These are phyloP conservation scores for Raddia distichophylla DNA, from an alignment of 176 grass and related monocot species.

Conservation along the genomic window DNA sequence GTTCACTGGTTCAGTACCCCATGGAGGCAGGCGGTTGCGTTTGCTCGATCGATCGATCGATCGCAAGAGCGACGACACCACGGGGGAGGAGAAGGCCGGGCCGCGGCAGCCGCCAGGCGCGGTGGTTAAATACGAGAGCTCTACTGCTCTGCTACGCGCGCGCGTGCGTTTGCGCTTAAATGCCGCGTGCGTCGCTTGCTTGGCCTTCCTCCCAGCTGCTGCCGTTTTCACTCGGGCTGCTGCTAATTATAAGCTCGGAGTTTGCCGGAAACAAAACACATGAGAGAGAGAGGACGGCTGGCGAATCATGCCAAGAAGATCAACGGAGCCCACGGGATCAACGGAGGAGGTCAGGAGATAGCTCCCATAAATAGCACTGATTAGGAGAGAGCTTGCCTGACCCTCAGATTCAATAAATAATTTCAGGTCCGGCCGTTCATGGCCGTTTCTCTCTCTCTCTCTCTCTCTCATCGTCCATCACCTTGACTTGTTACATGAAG, in stretches of 20 bases:
- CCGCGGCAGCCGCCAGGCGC: neutral
- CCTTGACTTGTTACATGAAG: slow-evolving; percentile 40
- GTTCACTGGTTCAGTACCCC: neutral
- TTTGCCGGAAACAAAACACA: slow-evolving; percentile 8
- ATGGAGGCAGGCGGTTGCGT: neutral
- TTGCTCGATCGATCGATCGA: neutral
- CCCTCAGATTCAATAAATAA: neutral
- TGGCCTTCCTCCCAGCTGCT: slow-evolving; percentile 23
- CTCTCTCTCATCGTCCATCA: neutral
- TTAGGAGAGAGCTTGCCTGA: neutral
- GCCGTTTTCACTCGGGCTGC: slow-evolving; percentile 39
- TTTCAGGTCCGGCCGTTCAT: slow-evolving; percentile 30
- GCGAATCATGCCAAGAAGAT: slow-evolving; percentile 4
- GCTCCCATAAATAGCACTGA: slow-evolving; percentile 40
- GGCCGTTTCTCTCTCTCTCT: neutral
- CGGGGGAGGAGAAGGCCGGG: neutral
- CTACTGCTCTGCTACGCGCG: neutral
- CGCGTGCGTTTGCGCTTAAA: neutral
- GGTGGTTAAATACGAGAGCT: slow-evolving; percentile 24
- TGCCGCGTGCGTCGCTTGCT: slow-evolving; percentile 41
- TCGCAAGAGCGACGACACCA: neutral
- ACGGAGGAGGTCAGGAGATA: slow-evolving; percentile 11
- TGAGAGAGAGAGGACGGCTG: neutral
- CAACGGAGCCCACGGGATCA: slow-evolving; percentile 27
- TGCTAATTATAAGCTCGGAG: slow-evolving; percentile 36